phyloP scores from a whole-genome alignment of 257 asterid genomes.

The Jaltomata sinuosa region DNA sequence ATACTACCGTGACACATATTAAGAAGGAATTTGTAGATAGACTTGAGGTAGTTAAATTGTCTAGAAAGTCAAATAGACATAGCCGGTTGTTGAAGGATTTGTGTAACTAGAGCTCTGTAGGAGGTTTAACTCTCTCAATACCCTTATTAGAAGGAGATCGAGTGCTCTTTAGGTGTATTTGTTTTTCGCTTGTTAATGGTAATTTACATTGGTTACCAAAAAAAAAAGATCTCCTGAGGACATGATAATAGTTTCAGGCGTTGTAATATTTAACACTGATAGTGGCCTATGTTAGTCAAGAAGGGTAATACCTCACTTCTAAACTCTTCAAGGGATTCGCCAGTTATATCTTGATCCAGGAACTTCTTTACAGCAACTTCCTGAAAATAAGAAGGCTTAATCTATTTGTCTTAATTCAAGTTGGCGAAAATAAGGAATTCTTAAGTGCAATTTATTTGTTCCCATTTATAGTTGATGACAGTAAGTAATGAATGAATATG shows the following conservation, averaged over 20 bases:
- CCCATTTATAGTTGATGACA: not conserved
- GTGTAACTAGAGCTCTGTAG: no score
- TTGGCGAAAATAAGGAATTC: not conserved
- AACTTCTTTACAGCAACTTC: conserved; percentile 97
- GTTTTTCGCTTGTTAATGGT: no score
- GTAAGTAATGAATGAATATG: not conserved
- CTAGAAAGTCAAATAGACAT: no score
- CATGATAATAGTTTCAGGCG: not conserved
- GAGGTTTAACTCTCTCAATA: no score
- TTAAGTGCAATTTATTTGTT: not conserved
- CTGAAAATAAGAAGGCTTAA: conserved; percentile 36
- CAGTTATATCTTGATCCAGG: conserved; percentile 77
- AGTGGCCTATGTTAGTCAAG: not conserved
- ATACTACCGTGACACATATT: no score
- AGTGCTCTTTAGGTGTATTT: no score
- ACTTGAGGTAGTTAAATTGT: no score
- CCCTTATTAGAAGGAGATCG: no score
- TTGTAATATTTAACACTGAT: not conserved
- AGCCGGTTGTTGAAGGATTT: no score
- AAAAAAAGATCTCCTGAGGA: no score
- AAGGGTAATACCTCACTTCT: conserved; percentile 73
- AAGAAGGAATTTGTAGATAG: no score
- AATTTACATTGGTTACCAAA: no score
- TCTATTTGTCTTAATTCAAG: not conserved
- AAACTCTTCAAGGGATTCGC: conserved; percentile 94